Percentiles rank a stretch among this genome's conserved stretches.
These are phyloP conservation scores for Fagopyrum esculentum DNA, from an alignment of 148 eudicot genomes.

Conservation along the genomic window DNA sequence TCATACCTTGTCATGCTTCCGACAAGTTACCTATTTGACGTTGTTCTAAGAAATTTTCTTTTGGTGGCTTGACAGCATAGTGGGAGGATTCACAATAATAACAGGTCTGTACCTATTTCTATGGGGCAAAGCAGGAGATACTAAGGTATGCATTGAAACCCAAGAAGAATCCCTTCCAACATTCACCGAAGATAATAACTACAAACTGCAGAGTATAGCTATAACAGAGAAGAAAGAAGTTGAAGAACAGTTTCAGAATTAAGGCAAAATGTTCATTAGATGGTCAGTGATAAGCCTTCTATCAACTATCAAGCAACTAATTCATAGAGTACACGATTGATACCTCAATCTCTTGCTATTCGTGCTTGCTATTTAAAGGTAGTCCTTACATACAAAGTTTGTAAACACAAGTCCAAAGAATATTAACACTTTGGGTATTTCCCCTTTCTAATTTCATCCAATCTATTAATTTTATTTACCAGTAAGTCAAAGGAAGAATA, in stretches of 20 bases:
- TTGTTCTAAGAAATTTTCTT: constrained; percentile 1
- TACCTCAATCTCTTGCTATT: not conserved
- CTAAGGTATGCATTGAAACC: constrained; percentile 19
- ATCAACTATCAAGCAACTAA: not conserved
- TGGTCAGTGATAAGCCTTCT: not conserved
- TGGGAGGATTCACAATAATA: constrained; percentile 35
- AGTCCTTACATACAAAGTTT: not conserved
- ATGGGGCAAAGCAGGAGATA: constrained; percentile 37
- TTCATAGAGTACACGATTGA: not conserved
- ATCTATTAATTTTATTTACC: not conserved
- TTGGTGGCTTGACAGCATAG: constrained; percentile 25
- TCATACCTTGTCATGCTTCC: not conserved
- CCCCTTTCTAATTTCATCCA: not conserved
- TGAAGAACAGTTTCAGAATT: not conserved
- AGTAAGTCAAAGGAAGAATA: not conserved
- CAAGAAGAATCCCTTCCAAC: constrained; percentile 18
- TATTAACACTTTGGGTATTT: constrained; percentile 2
- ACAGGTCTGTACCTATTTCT: constrained; percentile 38
- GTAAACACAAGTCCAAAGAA: constrained; percentile 8
- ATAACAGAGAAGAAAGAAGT: not conserved
- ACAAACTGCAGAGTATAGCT: constrained; percentile 8
- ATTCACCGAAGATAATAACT: constrained; percentile 13
- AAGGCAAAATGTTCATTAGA: not conserved
- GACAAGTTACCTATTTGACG: not conserved
- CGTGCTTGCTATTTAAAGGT: not conserved